Percentiles rank a stretch among this genome's conserved stretches.
Evolutionary conservation across 2,329 filamentous ascomycete genomes (phyloP).

Genomic region (Aspergillus viridinutans): DNA sequence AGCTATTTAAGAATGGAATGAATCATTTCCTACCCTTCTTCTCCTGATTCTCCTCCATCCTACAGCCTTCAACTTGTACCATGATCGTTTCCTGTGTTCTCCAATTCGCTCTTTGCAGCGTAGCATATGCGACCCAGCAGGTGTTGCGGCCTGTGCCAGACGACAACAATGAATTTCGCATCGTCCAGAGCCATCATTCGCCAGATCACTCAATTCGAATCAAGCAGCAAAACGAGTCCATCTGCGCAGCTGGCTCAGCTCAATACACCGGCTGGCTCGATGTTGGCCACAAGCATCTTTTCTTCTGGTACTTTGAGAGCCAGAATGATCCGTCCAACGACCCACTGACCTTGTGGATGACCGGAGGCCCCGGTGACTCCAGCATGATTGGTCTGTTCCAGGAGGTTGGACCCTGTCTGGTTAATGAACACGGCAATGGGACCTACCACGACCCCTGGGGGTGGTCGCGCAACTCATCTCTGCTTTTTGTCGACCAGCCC

Average conservation of each 20-base stretch:
- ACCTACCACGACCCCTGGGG: conserved; percentile 17
- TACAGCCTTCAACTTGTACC: too few species aligned
- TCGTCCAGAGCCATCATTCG: conserved; percentile 3
- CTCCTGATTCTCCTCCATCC: not conserved
- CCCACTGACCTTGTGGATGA: conserved; percentile 22
- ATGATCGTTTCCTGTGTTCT: not conserved
- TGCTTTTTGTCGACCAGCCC: conserved; percentile 27
- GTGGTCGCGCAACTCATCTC: conserved; percentile 21
- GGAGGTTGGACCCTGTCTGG: conserved; percentile 14
- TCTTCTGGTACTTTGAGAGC: conserved; percentile 23
- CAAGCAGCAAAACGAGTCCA: conserved; percentile 20
- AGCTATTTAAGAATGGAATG: not conserved
- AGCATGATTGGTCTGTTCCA: conserved; percentile 17
- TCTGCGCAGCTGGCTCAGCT: conserved; percentile 22
- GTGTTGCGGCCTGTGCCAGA: not conserved
- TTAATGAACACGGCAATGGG: conserved; percentile 18
- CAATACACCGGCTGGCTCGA: conserved; percentile 29
- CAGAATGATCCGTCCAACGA: conserved; percentile 18
- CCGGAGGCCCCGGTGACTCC: conserved; percentile 17
- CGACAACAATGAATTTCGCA: not conserved
- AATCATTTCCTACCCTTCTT: not conserved
- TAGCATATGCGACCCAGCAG: not conserved
- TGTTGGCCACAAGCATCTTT: conserved; percentile 14
- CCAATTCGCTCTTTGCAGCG: not conserved
- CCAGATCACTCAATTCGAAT: conserved; percentile 20